A percentile compares a stretch with the other conserved stretches of the same genome.
These are phyloP conservation scores for Stygiomarasmius scandens DNA, from an alignment of 1,284 basidiomycete species.

Conservation along the genomic window DNA sequence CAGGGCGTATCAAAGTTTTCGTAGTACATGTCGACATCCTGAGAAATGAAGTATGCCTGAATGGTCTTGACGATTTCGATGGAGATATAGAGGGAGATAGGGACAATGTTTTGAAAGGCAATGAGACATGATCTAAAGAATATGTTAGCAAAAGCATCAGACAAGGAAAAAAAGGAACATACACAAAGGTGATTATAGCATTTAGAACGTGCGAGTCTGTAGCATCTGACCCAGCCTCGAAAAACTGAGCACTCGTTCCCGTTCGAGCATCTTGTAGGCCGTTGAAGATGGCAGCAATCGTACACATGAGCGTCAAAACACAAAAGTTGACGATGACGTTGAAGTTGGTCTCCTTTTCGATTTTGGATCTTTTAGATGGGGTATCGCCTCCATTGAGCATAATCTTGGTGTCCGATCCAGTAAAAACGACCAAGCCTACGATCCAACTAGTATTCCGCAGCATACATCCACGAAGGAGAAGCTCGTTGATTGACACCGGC, in stretches of 20 bases:
- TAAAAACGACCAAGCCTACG: constrained; percentile 93
- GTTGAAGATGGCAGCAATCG: constrained; percentile 72
- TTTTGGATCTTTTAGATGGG: constrained; percentile 93
- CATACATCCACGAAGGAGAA: constrained; percentile 90
- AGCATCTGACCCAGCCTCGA: constrained; percentile 69
- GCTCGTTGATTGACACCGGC: constrained; percentile 87
- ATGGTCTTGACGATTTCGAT: constrained; percentile 98
- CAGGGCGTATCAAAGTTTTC: constrained; percentile 85
- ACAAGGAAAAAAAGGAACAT: constrained; percentile 33
- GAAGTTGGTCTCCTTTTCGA: constrained; percentile 98
- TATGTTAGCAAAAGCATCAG: constrained; percentile 13
- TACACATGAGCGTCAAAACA: constrained; percentile 80
- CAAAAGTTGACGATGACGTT: constrained; percentile 96
- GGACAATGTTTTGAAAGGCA: constrained; percentile 97
- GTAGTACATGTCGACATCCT: constrained; percentile 98
- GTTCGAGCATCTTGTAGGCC: constrained; percentile 68
- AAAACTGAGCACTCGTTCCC: constrained; percentile 74
- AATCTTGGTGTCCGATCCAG: constrained; percentile 96
- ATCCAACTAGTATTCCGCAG: constrained; percentile 96
- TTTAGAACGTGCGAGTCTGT: constrained; percentile 71
- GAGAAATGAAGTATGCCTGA: constrained; percentile 96
- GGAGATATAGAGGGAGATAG: constrained; percentile 95
- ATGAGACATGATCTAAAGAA: constrained; percentile 77
- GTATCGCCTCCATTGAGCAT: constrained; percentile 95
- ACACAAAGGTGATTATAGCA: constrained; percentile 90